Base-by-base conservation (phyloP, 2,329 filamentous ascomycete genomes). In the Penicillium brasilianum region DNA sequence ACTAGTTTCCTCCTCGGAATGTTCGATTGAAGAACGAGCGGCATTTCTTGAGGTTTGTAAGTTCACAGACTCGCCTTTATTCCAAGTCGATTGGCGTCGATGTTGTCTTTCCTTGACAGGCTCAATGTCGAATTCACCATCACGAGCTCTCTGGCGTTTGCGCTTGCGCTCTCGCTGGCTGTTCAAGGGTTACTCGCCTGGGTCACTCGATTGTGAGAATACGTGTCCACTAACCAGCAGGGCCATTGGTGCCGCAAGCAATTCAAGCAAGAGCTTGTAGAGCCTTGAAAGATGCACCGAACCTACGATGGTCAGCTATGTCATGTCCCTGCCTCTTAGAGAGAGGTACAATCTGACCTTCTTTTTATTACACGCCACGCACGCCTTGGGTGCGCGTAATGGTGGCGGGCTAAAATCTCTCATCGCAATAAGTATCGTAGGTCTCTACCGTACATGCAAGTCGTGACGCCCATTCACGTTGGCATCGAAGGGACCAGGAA, bases 301-400 rank as follows among this genome's bases (percentile, higher is more conserved):
- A 74, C 71, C 71, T 73, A 56, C 18, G 20, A 32, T 39, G 3
- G 11, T 61, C 32, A 59, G 49, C 22, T 28, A 28, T 28, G 25
- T 39, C 25, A 14, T 22, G 10, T 16, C 10, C 37, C 20, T 39
- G 4, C 22, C n/a, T 5, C 13, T 28, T 2, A 3, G 18, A 6
- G 9, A n/a, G 43, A 22, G 32, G 13, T 41, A 7, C 25, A 10
- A 34, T 39, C 44, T 63, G 63, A 64, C 63, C 66, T 74, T 74
- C 52, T 73, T 74, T 58, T 70, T 72, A 60, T 74, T 74, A 44
- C 71, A 73, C 16, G 69, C 69, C 16, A 72, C 63, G 60, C 72
- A 74, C 10, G 72, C 72, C 18, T 65, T 69, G n/a, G 71, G 66
- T 49, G 71, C 71, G 16, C 71, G 66, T 8, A 73, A 55, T 58